Evolutionary conservation across 441 rosid genomes (phyloP).

Genomic region (Adansonia grandidieri): DNA sequence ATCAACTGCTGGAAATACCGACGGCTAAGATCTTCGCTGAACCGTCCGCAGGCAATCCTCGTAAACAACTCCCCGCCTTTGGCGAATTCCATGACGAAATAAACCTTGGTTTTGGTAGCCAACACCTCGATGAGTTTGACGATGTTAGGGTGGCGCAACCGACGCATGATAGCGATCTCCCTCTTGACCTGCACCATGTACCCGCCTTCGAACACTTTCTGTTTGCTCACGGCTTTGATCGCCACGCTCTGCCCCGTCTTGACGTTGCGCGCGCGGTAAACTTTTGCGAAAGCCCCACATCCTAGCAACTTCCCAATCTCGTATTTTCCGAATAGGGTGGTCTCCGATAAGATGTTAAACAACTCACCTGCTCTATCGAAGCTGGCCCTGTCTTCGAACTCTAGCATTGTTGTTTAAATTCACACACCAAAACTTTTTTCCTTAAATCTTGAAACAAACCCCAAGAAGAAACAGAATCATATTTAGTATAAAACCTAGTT

Average conservation of each 20-base stretch:
- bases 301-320: constrained; percentile 67
- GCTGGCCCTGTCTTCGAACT: constrained; percentile 7
- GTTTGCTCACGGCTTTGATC: constrained; percentile 66
- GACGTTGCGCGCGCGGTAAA: constrained; percentile 53
- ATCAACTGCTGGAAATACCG: constrained; percentile 67
- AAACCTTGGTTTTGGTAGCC: constrained; percentile 64
- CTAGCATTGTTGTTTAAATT: constrained; percentile 5
- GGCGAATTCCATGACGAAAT: constrained; percentile 73
- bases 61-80: constrained; percentile 74
- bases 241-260: constrained; percentile 64
- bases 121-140: constrained; percentile 62
- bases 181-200: constrained; percentile 46
- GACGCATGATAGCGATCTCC: constrained; percentile 71
- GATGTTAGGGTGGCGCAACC: constrained; percentile 51
- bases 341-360: constrained; percentile 26
- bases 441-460: neutral
- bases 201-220: constrained; percentile 48
- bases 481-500: neutral
- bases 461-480: neutral
- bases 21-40: constrained; percentile 75
- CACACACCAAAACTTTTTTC: neutral
- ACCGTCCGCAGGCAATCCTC: constrained; percentile 57
- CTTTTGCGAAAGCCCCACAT: constrained; percentile 69
- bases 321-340: constrained; percentile 50
- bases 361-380: neutral